phyloP scores from a whole-genome alignment of 306 rosid species.

The Cotoneaster glaucophyllus region DNA sequence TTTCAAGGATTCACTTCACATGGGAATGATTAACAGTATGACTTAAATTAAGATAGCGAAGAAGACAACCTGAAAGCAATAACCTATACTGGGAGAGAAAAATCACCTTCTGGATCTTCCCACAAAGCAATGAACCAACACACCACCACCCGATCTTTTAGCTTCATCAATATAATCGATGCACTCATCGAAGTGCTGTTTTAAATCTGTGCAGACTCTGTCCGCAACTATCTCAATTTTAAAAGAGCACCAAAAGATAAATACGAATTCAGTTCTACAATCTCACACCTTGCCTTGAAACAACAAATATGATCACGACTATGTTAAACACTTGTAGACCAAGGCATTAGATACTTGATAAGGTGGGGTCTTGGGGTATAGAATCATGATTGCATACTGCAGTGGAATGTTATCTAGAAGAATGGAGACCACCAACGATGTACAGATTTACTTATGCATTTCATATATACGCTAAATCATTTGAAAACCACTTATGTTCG shows the following conservation, averaged over 20 bases:
- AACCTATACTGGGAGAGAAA: slow-evolving; percentile 17
- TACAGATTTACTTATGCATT: background rate
- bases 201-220: slow-evolving; percentile 38
- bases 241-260: slow-evolving; percentile 27
- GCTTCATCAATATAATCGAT: slow-evolving; percentile 67
- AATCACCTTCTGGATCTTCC: slow-evolving; percentile 87
- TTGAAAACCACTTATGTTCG: background rate
- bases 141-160: slow-evolving; percentile 57
- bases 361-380: background rate
- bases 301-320: background rate
- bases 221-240: slow-evolving; percentile 59
- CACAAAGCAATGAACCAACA: slow-evolving; percentile 75
- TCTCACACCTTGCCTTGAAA: slow-evolving; percentile 14
- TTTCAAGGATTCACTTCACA: background rate
- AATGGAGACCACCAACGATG: background rate
- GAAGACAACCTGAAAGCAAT: slow-evolving; percentile 2
- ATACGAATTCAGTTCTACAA: slow-evolving; percentile 15
- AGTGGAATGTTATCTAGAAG: background rate
- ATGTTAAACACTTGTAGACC: background rate
- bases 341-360: slow-evolving; percentile 9
- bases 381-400: background rate
- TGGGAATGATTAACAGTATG: background rate
- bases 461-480: background rate
- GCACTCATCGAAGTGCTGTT: slow-evolving; percentile 61
- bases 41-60: background rate